Base-by-base conservation (phyloP, 1,284 basidiomycete species). In the Termitomyces sp. region DNA sequence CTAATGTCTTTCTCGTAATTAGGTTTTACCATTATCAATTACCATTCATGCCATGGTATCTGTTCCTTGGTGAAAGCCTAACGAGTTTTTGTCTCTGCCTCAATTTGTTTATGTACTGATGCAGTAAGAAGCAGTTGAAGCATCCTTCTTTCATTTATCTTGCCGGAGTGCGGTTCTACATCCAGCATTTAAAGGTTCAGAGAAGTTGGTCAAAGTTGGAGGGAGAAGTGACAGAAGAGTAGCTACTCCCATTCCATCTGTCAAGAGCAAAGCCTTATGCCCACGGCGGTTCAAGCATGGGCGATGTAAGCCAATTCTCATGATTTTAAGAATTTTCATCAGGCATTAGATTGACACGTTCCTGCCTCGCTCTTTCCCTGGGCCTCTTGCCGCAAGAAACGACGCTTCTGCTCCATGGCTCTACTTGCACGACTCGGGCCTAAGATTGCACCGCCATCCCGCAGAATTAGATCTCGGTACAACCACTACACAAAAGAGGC, bases 271-370 rank as follows among this genome's bases (percentile, higher is more conserved):
- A 66, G 66, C n/a, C 24, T 21, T 57, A 69, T 28, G 59, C 64
- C 33, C 70, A 74, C 58, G 73, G 72, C 1, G 78, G 76, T 8
- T 77, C 77, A 10, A 79, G 74, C 54, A 67, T 79, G 24, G 78
- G 24, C 3, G 24, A 24, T 24, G 24, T 24, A 5, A 24, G 24
- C 24, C 24, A 24, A 24, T 24, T 24, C 5, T 2, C 24, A 24
- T 24, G 24, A 24, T 24, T 24, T n/a, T n/a, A n/a, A n/a, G n/a
- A n/a, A n/a, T n/a, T n/a, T n/a, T n/a, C n/a, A n/a, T n/a, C n/a
- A 24, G 24, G 24, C 24, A 24, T 24, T 24, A 24, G 24, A 58
- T 70, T 31, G 71, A 74, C 52, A 43, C 50, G 13, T 44, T 71
- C 5, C 48, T 75, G 48, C 73, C 76, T 43, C 62, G 57, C 15